Evolutionary conservation across 2,329 filamentous ascomycete genomes (phyloP).

Genomic region (Aspergillus pseudoglaucus): DNA sequence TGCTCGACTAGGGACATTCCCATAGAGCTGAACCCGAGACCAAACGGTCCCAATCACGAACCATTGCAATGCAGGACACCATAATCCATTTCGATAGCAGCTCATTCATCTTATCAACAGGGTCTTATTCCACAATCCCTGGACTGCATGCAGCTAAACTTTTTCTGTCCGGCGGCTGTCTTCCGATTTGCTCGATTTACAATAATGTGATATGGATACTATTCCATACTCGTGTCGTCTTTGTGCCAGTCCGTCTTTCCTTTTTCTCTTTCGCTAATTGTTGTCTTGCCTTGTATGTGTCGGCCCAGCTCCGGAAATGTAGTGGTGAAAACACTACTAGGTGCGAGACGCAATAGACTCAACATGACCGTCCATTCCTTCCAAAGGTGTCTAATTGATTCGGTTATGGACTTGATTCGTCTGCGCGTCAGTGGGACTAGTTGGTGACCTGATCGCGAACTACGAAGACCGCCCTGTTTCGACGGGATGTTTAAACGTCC

Average conservation of each 20-base stretch:
- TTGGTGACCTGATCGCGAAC: slow-evolving; percentile 7
- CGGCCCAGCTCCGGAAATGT: background rate
- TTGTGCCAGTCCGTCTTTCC: background rate
- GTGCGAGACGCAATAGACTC: background rate
- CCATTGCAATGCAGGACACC: slow-evolving; percentile 1
- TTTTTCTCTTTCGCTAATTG: background rate
- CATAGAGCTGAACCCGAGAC: background rate
- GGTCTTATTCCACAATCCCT: slow-evolving; percentile 11
- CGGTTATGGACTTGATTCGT: background rate
- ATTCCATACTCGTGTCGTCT: background rate
- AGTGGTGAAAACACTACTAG: background rate
- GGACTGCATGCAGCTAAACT: slow-evolving; percentile 14
- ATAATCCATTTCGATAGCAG: slow-evolving; percentile 4
- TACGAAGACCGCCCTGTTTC: slow-evolving; percentile 1
- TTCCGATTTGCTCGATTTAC: slow-evolving; percentile 4
- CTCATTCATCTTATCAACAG: background rate
- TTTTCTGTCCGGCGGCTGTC: slow-evolving; percentile 7
- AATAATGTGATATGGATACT: slow-evolving; percentile 1
- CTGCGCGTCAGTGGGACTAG: background rate
- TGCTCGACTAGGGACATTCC: background rate
- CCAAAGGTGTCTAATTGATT: background rate
- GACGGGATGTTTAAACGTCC: slow-evolving; percentile 5
- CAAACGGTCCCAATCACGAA: slow-evolving; percentile 9
- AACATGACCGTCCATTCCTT: background rate
- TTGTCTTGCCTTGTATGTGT: background rate